A percentile compares a stretch with the other conserved stretches of the same genome.
phyloP scores from a whole-genome alignment of 1,284 basidiomycete species.

The Ustilago tritici region DNA sequence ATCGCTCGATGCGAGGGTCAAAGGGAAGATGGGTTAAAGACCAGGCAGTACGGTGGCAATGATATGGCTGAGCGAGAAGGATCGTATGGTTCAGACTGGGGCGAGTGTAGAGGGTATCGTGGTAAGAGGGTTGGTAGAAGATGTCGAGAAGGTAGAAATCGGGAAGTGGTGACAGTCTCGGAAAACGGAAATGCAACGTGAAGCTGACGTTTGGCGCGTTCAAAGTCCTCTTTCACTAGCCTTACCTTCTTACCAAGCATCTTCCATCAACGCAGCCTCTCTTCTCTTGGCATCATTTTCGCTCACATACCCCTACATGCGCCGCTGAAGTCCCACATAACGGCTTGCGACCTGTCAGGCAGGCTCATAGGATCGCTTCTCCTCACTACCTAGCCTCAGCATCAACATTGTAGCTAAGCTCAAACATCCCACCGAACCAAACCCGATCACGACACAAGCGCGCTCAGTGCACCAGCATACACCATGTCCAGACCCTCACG shows the following conservation, averaged over 20 bases:
- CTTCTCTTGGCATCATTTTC: not conserved
- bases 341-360: too few relatives aligned
- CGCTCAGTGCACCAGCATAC: not conserved
- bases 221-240: not conserved
- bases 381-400: not conserved
- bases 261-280: not conserved
- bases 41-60: not conserved
- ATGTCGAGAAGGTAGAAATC: not conserved
- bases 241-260: not conserved
- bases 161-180: not conserved
- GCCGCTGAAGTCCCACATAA: not conserved
- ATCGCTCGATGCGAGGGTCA: not conserved
- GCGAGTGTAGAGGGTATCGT: not conserved
- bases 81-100: not conserved
- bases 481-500: conserved; percentile 3
- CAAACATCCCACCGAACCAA: not conserved
- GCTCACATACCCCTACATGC: not conserved
- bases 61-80: not conserved
- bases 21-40: not conserved
- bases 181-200: conserved; percentile 5
- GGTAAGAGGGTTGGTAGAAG: not conserved
- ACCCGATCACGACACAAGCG: too few relatives aligned
- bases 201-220: not conserved
- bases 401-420: too few relatives aligned
- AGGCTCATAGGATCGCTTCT: not conserved